A percentile compares a stretch with the other conserved stretches of the same genome.
Conservation (phyloP, 2,329 filamentous ascomycete species). For the Ceratocystiopsis minuta region DNA sequence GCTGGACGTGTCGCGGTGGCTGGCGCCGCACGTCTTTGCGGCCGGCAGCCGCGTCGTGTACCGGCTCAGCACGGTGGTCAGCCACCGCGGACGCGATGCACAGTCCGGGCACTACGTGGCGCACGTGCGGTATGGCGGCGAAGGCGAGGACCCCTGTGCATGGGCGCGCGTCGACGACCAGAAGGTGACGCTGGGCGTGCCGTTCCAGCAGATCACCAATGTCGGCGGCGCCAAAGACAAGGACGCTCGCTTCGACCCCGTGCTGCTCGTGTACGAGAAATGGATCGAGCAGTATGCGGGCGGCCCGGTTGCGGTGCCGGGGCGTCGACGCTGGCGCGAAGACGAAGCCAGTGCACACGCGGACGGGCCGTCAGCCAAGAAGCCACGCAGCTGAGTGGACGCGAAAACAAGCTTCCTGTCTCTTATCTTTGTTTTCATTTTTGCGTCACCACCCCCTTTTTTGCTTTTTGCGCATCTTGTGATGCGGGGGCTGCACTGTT, state of each 20-base stretch:
- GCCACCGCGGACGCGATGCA: slow-evolving; percentile 1
- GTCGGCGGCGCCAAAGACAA: not conserved
- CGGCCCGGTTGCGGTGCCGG: no score
- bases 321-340: no score
- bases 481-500: no score
- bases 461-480: no score
- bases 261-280: slow-evolving; percentile 9
- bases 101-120: slow-evolving; percentile 6
- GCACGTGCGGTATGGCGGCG: slow-evolving; percentile 2
- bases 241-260: slow-evolving; percentile 6
- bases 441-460: not conserved
- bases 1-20: slow-evolving; percentile 7
- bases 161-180: slow-evolving; percentile 5
- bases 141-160: not conserved
- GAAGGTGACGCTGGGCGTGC: not conserved
- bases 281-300: slow-evolving; percentile 3
- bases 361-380: no score
- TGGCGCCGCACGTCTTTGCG: slow-evolving; percentile 6
- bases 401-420: not conserved
- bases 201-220: slow-evolving; percentile 4
- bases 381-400: no score
- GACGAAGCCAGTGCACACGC: no score
- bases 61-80: slow-evolving; percentile 6
- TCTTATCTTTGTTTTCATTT: not conserved
- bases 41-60: slow-evolving; percentile 4